A percentile compares a stretch with the other conserved stretches of the same genome.
Conservation (phyloP, 2,329 filamentous ascomycete genomes). For the Cladosporium sp. region DNA sequence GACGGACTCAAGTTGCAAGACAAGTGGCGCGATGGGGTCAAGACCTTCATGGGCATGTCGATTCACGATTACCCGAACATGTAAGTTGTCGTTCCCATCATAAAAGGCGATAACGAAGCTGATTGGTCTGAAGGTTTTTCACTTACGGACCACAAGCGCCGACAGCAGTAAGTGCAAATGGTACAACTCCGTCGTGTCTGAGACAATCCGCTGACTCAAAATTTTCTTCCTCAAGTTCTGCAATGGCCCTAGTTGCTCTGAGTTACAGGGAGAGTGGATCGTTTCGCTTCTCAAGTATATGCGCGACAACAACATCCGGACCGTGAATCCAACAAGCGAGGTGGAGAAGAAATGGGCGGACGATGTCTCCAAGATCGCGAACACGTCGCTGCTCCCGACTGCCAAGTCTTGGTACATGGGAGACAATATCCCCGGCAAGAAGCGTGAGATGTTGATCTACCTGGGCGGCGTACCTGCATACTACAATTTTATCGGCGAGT, state of each 20-base stretch:
- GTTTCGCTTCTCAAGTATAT: conserved; percentile 38
- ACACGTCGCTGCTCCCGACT: conserved; percentile 25
- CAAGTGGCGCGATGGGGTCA: conserved; percentile 39
- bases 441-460: conserved; percentile 42
- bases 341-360: conserved; percentile 40
- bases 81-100: no score
- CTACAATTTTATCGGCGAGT: conserved; percentile 33
- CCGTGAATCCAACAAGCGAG: conserved; percentile 35
- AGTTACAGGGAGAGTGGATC: conserved; percentile 43
- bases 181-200: no score
- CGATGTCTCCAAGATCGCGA: conserved; percentile 24
- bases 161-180: no score
- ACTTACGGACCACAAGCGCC: conserved; percentile 20
- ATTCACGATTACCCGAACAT: conserved; percentile 30
- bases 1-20: conserved; percentile 37
- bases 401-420: conserved; percentile 34
- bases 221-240: no score
- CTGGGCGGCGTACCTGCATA: conserved; percentile 35
- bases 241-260: conserved; percentile 43
- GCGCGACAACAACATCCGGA: conserved; percentile 33
- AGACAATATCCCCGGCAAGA: conserved; percentile 44
- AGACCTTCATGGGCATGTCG: conserved; percentile 37
- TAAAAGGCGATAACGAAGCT: not conserved
- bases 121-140: not conserved
- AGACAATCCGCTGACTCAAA: no score